Percentiles rank a stretch among this genome's conserved stretches.
Conservation (phyloP, 1,139 yeast genomes). For the Ogataea hybrid region DNA sequence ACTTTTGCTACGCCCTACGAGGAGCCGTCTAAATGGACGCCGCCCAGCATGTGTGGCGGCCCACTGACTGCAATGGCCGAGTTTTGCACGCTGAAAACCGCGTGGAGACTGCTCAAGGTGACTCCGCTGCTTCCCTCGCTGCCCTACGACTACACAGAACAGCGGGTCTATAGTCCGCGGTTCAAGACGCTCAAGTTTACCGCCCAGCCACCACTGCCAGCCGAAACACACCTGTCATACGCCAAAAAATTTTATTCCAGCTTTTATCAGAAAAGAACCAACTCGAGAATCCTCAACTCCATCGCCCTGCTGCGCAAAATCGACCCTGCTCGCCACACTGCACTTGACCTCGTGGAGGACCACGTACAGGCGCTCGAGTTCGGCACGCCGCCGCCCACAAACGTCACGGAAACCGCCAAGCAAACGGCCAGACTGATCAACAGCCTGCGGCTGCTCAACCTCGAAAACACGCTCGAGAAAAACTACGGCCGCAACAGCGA, state of each 20-base stretch:
- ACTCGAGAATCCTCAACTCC: constrained; percentile 16
- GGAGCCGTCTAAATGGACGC: neutral
- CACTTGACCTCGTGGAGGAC: constrained; percentile 11
- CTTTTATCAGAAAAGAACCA: constrained; percentile 16
- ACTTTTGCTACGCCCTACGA: constrained; percentile 6
- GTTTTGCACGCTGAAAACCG: constrained; percentile 3
- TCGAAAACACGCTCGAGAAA: constrained; percentile 15
- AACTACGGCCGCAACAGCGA: constrained; percentile 20
- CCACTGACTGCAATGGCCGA: constrained; percentile 1
- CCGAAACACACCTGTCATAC: constrained; percentile 9
- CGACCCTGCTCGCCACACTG: constrained; percentile 4
- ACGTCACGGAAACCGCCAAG: constrained; percentile 2
- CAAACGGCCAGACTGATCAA: constrained; percentile 16
- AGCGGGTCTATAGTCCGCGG: neutral
- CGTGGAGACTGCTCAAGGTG: constrained; percentile 5
- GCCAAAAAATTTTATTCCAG: constrained; percentile 16
- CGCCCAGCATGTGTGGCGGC: neutral
- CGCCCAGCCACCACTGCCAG: neutral
- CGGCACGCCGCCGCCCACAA: constrained; percentile 5
- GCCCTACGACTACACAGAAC: constrained; percentile 1
- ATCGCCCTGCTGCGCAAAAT: constrained; percentile 13
- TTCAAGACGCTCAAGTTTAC: constrained; percentile 10
- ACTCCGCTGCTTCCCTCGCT: constrained; percentile 3
- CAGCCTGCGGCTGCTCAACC: constrained; percentile 16
- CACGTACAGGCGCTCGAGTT: constrained; percentile 15